Percentiles rank a stretch among this genome's conserved stretches.
Conservation (phyloP, 352 stramenopile genomes). For the Globisporangium irregulare region DNA sequence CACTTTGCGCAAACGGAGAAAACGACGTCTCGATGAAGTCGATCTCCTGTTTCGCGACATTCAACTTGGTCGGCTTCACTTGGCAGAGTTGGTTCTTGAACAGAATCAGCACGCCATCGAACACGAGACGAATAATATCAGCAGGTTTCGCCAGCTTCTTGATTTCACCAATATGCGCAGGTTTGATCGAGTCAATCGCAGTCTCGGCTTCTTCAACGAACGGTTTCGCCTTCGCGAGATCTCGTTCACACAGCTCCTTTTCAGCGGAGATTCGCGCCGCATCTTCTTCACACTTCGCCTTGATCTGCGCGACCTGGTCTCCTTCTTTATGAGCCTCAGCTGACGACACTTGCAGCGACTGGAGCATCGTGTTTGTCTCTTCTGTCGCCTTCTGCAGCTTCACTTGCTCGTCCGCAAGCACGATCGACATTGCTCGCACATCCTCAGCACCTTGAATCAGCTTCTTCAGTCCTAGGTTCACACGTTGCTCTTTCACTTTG, state of each 20-base stretch:
- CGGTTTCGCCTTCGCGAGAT: conserved; percentile 97
- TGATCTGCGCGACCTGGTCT: conserved; percentile 96
- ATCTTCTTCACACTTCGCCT: conserved; percentile 96
- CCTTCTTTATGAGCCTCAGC: conserved; percentile 96
- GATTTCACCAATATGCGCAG: conserved; percentile 97
- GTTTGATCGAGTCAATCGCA: conserved; percentile 98
- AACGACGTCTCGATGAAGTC: conserved; percentile 97
- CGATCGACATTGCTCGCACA: conserved; percentile 96
- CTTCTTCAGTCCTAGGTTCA: conserved; percentile 97
- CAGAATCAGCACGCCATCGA: conserved; percentile 97
- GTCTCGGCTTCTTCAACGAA: conserved; percentile 98
- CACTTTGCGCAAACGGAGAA: conserved; percentile 91
- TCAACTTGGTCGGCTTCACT: conserved; percentile 93
- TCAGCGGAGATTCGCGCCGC: conserved; percentile 93
- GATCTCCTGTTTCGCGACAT: conserved; percentile 96
- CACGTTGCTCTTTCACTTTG: conserved; percentile 95
- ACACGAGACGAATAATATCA: conserved; percentile 98
- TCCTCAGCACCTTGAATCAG: conserved; percentile 97
- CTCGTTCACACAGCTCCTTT: conserved; percentile 93
- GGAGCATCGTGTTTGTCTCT: conserved; percentile 98
- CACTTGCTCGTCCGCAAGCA: conserved; percentile 95
- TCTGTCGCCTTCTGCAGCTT: conserved; percentile 96
- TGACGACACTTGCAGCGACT: conserved; percentile 93
- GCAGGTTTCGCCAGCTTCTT: conserved; percentile 97
- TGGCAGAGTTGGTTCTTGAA: conserved; percentile 92